Conservation (phyloP, 2,329 filamentous ascomycete genomes). For the Nothophoma quercina region DNA sequence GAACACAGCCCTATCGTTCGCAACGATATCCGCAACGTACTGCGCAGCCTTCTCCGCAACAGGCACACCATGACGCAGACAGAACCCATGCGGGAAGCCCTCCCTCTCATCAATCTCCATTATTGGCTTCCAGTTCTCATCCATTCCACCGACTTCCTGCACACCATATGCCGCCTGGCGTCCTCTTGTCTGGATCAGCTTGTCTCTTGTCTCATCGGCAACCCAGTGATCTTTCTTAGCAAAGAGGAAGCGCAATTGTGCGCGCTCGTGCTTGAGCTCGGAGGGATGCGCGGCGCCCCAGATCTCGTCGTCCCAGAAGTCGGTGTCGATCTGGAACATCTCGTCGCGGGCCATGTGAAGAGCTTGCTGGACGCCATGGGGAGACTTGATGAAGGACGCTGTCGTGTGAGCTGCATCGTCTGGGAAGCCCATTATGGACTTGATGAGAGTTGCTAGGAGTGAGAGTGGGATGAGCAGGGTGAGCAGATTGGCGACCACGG, state of each 20-base stretch:
- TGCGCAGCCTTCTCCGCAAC: constrained; percentile 61
- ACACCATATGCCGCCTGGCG: constrained; percentile 5
- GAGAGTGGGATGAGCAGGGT: constrained; percentile 52
- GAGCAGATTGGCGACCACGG: constrained; percentile 53
- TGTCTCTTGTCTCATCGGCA: constrained; percentile 63
- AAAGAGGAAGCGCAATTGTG: constrained; percentile 66
- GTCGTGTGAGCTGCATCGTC: constrained; percentile 58
- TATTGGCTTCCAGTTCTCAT: constrained; percentile 52
- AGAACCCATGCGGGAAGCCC: constrained; percentile 67
- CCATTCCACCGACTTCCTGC: constrained; percentile 19
- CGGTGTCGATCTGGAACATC: constrained; percentile 62
- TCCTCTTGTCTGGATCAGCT: constrained; percentile 58
- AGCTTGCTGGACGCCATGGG: constrained; percentile 61
- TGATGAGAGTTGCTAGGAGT: constrained; percentile 54
- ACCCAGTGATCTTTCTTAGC: constrained; percentile 69
- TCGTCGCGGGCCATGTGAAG: constrained; percentile 67
- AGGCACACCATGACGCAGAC: constrained; percentile 56
- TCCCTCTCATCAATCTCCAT: constrained; percentile 65
- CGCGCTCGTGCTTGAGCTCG: constrained; percentile 43
- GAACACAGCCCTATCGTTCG: constrained; percentile 24
- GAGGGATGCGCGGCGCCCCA: constrained; percentile 59
- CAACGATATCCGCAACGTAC: constrained; percentile 57
- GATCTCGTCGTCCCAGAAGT: constrained; percentile 66
- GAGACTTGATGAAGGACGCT: constrained; percentile 58
- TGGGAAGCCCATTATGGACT: constrained; percentile 52